Conservation (phyloP, 805 yeast species). For the Zygosaccharomyces bisporus region DNA sequence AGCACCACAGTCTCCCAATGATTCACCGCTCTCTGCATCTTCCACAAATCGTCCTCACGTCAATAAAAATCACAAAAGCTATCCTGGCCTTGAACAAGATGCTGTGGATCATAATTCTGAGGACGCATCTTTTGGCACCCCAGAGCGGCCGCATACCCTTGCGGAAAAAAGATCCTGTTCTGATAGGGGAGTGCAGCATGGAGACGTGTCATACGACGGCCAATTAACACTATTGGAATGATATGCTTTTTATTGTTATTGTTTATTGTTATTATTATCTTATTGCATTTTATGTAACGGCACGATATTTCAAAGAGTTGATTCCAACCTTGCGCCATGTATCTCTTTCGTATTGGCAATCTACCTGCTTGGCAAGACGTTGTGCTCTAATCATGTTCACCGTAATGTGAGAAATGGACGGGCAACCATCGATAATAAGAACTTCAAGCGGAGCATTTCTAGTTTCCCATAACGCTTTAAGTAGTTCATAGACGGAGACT, state of each 20-base stretch:
- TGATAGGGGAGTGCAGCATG: background rate
- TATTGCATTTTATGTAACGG: slow-evolving; percentile 1
- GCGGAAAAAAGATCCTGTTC: background rate
- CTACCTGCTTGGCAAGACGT: slow-evolving; percentile 23
- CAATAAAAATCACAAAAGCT: slow-evolving; percentile 1
- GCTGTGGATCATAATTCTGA: background rate
- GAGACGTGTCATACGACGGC: background rate
- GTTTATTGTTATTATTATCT: no score
- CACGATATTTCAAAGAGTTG: slow-evolving; percentile 27
- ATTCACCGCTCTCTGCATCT: slow-evolving; percentile 2
- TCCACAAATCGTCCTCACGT: background rate
- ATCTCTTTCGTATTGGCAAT: slow-evolving; percentile 30
- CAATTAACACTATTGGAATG: background rate
- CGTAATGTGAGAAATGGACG: slow-evolving; percentile 30
- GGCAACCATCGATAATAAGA: slow-evolving; percentile 30
- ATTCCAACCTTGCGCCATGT: slow-evolving; percentile 32
- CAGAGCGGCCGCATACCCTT: slow-evolving; percentile 1
- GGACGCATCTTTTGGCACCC: background rate
- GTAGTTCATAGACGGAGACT: slow-evolving; percentile 30
- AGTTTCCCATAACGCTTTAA: slow-evolving; percentile 17
- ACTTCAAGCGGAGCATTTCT: slow-evolving; percentile 20
- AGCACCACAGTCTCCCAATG: background rate
- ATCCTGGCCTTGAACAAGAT: background rate
- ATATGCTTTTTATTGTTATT: background rate
- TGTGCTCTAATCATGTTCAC: slow-evolving; percentile 23